Base-by-base conservation (phyloP, 1,139 yeast species). In the Hanseniaspora uvarum region DNA sequence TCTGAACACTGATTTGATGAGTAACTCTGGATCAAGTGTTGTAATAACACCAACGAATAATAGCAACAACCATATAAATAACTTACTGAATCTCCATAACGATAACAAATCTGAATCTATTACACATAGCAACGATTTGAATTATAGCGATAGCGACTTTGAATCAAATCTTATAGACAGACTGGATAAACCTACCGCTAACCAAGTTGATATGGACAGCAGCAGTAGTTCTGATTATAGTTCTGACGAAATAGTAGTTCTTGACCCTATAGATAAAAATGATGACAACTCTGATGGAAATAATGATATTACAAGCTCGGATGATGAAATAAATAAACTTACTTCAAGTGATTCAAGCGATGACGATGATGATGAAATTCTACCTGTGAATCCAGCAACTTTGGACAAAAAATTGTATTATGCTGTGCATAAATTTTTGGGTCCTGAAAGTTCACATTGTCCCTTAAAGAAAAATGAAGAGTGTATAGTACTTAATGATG, bases 381-480 rank as follows among this genome's bases (percentile, higher is more conserved):
- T 65, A 45, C 66, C 65, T 43, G 94, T 95, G 1, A 69, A 88
- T 30, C 80, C 86, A 10, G 94, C 94, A 1, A 95, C 87, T 61
- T 70, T 89, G 55, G 92, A 86, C 64, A 95, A 95, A 6, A 84
- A 78, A 56, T 83, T 84, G 64, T 72, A 89, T 41, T 89, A 88
- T 65, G 96, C 96, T 0, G 70, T 89, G 38, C 86, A 84, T 62
- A 88, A 89, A 55, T 89, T 92, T 62, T 76, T 76, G 39, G 98
- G 97, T 0, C 94, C 96, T 4, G 96, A 89, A 63, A 94, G 94
- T 11, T 88, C 94, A 54, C 98, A 92, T 69, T 86, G 95, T 59
- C 80, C 83, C 52, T 75, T 92, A 8, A 67, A 72, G 28, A 79
- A 87, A 61, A 94, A 94, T 62, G 96, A 88, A 62, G 82, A 95